A percentile compares a stretch with the other conserved stretches of the same genome.
Conservation (phyloP, 495 filamentous ascomycete genomes). For the Xylaria longipes region DNA sequence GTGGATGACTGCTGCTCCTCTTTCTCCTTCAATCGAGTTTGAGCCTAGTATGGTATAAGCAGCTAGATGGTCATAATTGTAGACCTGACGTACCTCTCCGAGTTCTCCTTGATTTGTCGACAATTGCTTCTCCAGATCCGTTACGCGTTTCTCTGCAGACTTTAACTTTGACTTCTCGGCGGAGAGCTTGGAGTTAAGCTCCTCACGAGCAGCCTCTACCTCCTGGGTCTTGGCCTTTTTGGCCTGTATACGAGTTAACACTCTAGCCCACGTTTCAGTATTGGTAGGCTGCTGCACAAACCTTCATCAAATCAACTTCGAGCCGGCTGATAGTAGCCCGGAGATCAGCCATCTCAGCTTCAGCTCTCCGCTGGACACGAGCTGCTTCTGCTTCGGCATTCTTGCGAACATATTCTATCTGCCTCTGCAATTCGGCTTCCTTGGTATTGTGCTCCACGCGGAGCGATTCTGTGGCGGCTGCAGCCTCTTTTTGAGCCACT, state of each 20-base stretch:
- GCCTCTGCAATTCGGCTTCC: slow-evolving; percentile 57
- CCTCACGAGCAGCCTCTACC: slow-evolving; percentile 63
- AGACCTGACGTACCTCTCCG: slow-evolving; percentile 36
- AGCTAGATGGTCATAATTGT: slow-evolving; percentile 12
- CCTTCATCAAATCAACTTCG: slow-evolving; percentile 66
- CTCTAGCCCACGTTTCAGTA: background rate
- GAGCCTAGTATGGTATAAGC: slow-evolving; percentile 36
- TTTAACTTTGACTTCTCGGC: slow-evolving; percentile 49
- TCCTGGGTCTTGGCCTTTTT: slow-evolving; percentile 64
- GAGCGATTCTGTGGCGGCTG: slow-evolving; percentile 29
- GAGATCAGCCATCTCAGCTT: slow-evolving; percentile 68
- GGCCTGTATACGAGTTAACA: slow-evolving; percentile 40
- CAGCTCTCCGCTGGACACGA: slow-evolving; percentile 46
- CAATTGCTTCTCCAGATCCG: slow-evolving; percentile 37
- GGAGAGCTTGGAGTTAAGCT: slow-evolving; percentile 54
- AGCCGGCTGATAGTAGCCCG: slow-evolving; percentile 64
- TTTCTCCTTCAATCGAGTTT: slow-evolving; percentile 54
- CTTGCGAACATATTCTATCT: slow-evolving; percentile 48
- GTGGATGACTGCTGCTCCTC: slow-evolving; percentile 69
- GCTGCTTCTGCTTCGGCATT: slow-evolving; percentile 49
- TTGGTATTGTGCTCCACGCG: slow-evolving; percentile 50
- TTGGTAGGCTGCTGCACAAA: slow-evolving; percentile 39
- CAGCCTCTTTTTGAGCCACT: slow-evolving; percentile 33
- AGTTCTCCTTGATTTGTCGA: slow-evolving; percentile 35
- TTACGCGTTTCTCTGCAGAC: slow-evolving; percentile 25